These are phyloP conservation scores for Solanum phureja DNA, from an alignment of 257 asterid genomes.

Conservation along the genomic window DNA sequence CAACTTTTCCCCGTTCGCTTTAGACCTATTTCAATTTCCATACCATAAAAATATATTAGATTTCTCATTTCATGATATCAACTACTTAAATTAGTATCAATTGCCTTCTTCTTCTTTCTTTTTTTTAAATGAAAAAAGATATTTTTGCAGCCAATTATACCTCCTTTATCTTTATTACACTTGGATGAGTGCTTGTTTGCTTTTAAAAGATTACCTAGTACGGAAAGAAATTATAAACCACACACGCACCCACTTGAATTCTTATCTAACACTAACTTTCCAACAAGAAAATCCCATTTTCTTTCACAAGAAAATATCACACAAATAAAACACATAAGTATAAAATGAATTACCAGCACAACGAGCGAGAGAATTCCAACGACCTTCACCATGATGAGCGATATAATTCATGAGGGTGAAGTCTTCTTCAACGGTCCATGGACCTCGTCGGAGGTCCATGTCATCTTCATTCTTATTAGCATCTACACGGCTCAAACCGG, in stretches of 20 bases:
- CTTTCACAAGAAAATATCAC: not conserved
- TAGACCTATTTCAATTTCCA: constrained; percentile 31
- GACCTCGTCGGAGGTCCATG: constrained; percentile 22
- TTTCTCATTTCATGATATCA: not conserved
- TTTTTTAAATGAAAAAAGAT: not conserved
- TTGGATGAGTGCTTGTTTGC: constrained; percentile 14
- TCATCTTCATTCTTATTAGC: constrained; percentile 19
- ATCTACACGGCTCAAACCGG: not conserved
- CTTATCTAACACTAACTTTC: not conserved
- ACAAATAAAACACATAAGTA: not conserved
- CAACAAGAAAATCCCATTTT: not conserved
- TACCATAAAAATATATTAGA: not conserved
- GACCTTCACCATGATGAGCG: constrained; percentile 83
- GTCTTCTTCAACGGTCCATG: constrained; percentile 42
- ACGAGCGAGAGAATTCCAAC: constrained; percentile 82
- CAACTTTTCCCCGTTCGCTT: constrained; percentile 87
- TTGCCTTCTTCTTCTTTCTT: not conserved
- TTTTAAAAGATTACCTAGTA: not conserved
- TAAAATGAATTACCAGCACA: constrained; percentile 43
- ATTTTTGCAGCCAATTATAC: not conserved
- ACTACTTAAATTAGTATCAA: not conserved
- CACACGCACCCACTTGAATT: not conserved
- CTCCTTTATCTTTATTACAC: not conserved
- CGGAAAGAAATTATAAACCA: not conserved
- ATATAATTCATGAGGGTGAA: constrained; percentile 62